Base-by-base conservation (phyloP, 2,329 filamentous ascomycete species). In the Fusarium oxysporum region DNA sequence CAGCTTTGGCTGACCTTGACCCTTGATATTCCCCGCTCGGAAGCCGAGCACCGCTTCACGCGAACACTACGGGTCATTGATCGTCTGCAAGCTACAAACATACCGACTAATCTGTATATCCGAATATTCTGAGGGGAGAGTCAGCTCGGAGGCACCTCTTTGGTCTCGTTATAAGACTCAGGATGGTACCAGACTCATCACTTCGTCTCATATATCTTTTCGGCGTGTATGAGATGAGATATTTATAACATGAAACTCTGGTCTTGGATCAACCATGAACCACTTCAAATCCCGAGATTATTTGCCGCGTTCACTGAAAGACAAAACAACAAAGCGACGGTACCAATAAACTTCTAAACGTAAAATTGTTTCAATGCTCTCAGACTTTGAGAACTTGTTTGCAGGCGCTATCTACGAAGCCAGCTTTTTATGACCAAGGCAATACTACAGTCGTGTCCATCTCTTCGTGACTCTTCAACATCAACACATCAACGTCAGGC, bases 11-110 rank as follows among this genome's bases (percentile, higher is more conserved):
- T 56, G 53, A 45, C 38, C 21, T 62, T 40, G 62, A 67, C 54
- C 65, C 56, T 68, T 50, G 57, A 68, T 51, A 54, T 72, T 57
- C 71, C 73, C 70, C 70, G 62, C 73, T 75, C 75, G 75, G 75
- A 75, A 75, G 67, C 75, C 75, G 75, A 77, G 56, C 53, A 75
- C 70, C 70, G 66, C 66, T 56, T 73, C 53, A 62, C 53, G 51
- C 58, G 48, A 55, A 73, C 40, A 68, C 62, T 55, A 71, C 51
- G 66, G 40, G 50, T 66, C 71, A 71, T 68, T 60, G 70, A 73
- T 66, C 57, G 40, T 33, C 55, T 62, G 21, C 32, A 41, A 73
- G 51, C 51, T 72, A 44, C 33, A 5, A 54, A 40, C 40, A 56
- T 41, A 45, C 70, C 63, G 50, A 64, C 53, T 48, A 28, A 41